Evolutionary conservation across 2,329 filamentous ascomycete genomes (phyloP).

Genomic region (Tetracladium maxilliforme): DNA sequence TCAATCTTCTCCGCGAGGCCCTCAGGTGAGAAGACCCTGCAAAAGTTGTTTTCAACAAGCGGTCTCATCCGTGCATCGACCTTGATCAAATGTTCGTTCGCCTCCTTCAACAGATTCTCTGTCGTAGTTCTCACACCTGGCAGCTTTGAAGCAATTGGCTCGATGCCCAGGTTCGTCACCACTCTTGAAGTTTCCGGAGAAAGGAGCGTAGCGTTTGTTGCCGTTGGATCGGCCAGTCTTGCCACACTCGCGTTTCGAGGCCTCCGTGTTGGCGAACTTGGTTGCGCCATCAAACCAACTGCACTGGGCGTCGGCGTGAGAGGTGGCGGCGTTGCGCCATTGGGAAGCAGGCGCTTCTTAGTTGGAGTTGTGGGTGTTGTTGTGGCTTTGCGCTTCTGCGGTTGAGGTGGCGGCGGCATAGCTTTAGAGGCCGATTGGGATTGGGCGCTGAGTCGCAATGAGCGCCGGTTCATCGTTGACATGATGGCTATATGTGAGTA

Average conservation of each 20-base stretch:
- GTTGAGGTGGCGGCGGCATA: too few species aligned
- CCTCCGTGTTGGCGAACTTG: conserved; percentile 8
- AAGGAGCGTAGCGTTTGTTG: conserved; percentile 56
- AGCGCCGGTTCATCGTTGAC: too few species aligned
- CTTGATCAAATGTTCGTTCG: conserved; percentile 57
- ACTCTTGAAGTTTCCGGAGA: conserved; percentile 56
- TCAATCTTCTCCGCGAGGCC: conserved; percentile 77
- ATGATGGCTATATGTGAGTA: too few species aligned
- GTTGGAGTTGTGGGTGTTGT: background rate
- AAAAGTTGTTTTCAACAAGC: conserved; percentile 61
- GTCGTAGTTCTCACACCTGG: conserved; percentile 40
- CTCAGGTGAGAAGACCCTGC: conserved; percentile 64
- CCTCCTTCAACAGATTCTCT: conserved; percentile 58
- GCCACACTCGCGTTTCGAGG: too few species aligned
- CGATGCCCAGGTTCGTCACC: conserved; percentile 33
- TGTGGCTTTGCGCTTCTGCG: background rate
- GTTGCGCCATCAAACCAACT: conserved; percentile 26
- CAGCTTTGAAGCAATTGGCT: conserved; percentile 25
- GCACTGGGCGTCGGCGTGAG: conserved; percentile 32
- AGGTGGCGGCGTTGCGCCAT: conserved; percentile 11
- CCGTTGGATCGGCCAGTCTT: conserved; percentile 46
- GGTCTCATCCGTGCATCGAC: conserved; percentile 59
- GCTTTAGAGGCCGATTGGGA: too few species aligned
- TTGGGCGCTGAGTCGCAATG: too few species aligned
- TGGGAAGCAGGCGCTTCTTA: background rate